phyloP scores from a whole-genome alignment of 768 basidiomycete species.

The Serendipita indica region DNA sequence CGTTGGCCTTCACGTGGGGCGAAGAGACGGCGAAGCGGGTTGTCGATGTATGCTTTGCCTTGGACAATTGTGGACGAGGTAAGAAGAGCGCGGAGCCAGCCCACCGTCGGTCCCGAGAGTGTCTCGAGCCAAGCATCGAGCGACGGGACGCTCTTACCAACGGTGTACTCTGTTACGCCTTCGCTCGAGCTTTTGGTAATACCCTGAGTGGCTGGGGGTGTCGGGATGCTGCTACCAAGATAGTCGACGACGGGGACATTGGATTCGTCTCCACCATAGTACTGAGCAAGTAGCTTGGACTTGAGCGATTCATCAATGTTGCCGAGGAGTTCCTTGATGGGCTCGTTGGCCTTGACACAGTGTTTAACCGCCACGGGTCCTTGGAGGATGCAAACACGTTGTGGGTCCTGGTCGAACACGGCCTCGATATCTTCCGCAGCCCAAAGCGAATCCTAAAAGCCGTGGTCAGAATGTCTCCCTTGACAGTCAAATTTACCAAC shows the following conservation, averaged over 20 bases:
- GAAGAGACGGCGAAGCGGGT: constrained; percentile 78
- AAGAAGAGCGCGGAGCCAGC: constrained; percentile 78
- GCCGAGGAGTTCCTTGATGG: constrained; percentile 82
- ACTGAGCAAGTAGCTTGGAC: constrained; percentile 58
- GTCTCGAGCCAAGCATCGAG: constrained; percentile 64
- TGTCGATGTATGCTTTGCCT: constrained; percentile 71
- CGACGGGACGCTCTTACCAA: constrained; percentile 39
- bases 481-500: constrained; percentile 26
- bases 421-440: constrained; percentile 96
- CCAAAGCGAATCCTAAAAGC: constrained; percentile 80
- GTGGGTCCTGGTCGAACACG: constrained; percentile 96
- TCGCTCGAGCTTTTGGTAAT: constrained; percentile 31
- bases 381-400: constrained; percentile 94
- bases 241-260: constrained; percentile 75
- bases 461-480: constrained; percentile 14
- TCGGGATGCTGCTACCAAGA: constrained; percentile 34
- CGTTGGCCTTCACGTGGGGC: constrained; percentile 68
- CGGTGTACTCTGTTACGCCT: constrained; percentile 31
- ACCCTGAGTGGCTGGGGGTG: neutral
- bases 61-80: constrained; percentile 74
- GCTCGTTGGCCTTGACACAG: constrained; percentile 78
- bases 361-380: constrained; percentile 91
- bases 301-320: constrained; percentile 70
- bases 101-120: constrained; percentile 65
- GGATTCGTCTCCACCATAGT: constrained; percentile 60